These are phyloP conservation scores for Mortierella sp. DNA, from an alignment of 371 early-diverging fungal species.

Conservation along the genomic window DNA sequence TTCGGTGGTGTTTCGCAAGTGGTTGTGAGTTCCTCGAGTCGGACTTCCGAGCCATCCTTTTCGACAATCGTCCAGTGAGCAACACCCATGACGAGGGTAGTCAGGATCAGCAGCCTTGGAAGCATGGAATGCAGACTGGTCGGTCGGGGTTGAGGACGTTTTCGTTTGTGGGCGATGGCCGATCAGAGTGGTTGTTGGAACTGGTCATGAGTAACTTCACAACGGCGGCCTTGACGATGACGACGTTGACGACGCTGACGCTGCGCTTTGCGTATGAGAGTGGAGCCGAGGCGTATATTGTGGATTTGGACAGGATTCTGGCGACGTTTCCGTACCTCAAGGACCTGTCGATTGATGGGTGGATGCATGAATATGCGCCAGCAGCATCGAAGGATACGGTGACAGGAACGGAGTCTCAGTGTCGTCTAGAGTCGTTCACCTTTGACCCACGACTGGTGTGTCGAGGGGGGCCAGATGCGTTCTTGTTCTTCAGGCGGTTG, in stretches of 20 bases:
- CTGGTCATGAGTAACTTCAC: not conserved
- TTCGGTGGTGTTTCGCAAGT: not conserved
- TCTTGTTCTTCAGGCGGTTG: conserved; percentile 7
- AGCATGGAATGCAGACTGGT: too few species aligned
- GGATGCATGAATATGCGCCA: not conserved
- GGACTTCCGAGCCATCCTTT: conserved; percentile 11
- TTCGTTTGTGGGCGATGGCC: not conserved
- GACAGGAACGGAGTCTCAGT: not conserved
- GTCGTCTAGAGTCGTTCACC: not conserved
- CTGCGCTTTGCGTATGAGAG: not conserved
- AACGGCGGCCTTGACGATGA: not conserved
- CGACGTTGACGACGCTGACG: conserved; percentile 6
- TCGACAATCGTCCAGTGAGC: not conserved
- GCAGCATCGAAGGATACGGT: not conserved
- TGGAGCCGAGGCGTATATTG: not conserved
- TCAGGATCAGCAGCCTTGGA: too few species aligned
- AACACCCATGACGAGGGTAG: too few species aligned
- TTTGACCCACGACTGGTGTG: not conserved
- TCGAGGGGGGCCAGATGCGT: not conserved
- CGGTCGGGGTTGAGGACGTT: not conserved
- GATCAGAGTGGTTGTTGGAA: not conserved
- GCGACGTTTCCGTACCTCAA: conserved; percentile 6
- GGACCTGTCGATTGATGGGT: not conserved
- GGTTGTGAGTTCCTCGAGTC: not conserved
- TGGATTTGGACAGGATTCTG: conserved; percentile 11